phyloP scores from a whole-genome alignment of 192 early-diverging fungal species.

The Coemansia sp. region DNA sequence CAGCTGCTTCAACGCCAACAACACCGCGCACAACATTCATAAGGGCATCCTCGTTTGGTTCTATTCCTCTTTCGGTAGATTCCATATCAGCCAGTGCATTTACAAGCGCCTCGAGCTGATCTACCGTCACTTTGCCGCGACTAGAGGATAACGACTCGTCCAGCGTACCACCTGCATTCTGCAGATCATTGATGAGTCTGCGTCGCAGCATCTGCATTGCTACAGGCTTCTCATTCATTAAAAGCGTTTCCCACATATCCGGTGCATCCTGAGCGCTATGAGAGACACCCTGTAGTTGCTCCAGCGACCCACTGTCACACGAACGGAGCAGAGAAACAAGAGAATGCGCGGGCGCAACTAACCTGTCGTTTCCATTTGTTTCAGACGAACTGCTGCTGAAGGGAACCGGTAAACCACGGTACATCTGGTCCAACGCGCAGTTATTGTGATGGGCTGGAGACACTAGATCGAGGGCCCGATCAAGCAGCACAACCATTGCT shows the following conservation, averaged over 20 bases:
- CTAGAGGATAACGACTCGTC: constrained; percentile 3
- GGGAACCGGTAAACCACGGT: constrained; percentile 13
- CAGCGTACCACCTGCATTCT: not conserved
- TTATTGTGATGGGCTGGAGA: constrained; percentile 32
- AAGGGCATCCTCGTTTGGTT: constrained; percentile 1
- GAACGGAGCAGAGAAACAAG: constrained; percentile 21
- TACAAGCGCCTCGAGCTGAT: constrained; percentile 26
- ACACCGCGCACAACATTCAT: constrained; percentile 18
- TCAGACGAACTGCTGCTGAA: not conserved
- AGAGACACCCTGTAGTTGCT: not conserved
- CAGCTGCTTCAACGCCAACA: constrained; percentile 6
- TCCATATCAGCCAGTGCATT: constrained; percentile 4
- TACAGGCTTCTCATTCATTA: constrained; percentile 30
- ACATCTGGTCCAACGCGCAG: constrained; percentile 33
- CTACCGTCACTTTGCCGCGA: constrained; percentile 19
- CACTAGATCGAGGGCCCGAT: constrained; percentile 41
- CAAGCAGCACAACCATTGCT: constrained; percentile 39
- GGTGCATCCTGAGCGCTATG: not conserved
- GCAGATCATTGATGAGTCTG: constrained; percentile 12
- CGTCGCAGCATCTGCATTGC: constrained; percentile 42
- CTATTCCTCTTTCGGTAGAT: not conserved
- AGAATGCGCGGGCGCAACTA: not conserved
- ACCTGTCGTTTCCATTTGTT: not conserved
- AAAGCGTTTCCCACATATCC: constrained; percentile 31
- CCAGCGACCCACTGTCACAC: not conserved